phyloP scores from a whole-genome alignment of 1,284 basidiomycete species.

The Lignosus rhinocerotis region DNA sequence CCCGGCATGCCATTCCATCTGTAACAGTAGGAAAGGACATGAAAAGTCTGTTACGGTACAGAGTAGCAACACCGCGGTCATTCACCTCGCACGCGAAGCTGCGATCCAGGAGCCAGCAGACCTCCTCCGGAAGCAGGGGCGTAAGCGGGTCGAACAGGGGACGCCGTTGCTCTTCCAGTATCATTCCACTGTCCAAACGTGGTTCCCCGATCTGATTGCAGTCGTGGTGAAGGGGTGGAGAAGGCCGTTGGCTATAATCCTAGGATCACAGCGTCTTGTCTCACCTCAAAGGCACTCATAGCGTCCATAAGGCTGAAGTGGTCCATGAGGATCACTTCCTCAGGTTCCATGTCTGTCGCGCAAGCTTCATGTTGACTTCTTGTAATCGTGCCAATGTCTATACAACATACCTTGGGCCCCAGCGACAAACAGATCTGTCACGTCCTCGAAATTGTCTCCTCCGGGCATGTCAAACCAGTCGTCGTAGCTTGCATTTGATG shows the following conservation, averaged over 20 bases:
- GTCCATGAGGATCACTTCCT: slow-evolving; percentile 67
- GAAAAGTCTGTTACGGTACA: slow-evolving; percentile 12
- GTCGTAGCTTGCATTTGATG: slow-evolving; percentile 17
- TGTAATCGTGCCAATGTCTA: not conserved
- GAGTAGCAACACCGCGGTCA: slow-evolving; percentile 21
- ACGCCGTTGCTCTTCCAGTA: slow-evolving; percentile 44
- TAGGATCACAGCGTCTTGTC: slow-evolving; percentile 20
- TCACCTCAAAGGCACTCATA: slow-evolving; percentile 87
- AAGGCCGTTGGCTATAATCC: not conserved
- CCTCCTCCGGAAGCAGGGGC: slow-evolving; percentile 68
- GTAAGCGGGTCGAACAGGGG: slow-evolving; percentile 66
- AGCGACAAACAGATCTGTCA: slow-evolving; percentile 55
- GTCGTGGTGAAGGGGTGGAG: not conserved
- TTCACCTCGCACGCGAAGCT: slow-evolving; percentile 80
- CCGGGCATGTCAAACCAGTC: slow-evolving; percentile 44
- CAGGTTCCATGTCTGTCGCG: slow-evolving; percentile 61
- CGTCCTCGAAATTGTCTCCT: slow-evolving; percentile 58
- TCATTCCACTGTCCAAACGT: slow-evolving; percentile 83
- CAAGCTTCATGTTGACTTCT: slow-evolving; percentile 8
- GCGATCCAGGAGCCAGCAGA: slow-evolving; percentile 87
- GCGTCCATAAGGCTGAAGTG: slow-evolving; percentile 79
- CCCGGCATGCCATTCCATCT: slow-evolving; percentile 90
- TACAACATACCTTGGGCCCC: slow-evolving; percentile 29
- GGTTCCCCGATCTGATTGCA: slow-evolving; percentile 80
- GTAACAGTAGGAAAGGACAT: slow-evolving; percentile 20